A percentile compares a stretch with the other conserved stretches of the same genome.
phyloP scores from a whole-genome alignment of 768 basidiomycete species.

The Suillus clintonianus region DNA sequence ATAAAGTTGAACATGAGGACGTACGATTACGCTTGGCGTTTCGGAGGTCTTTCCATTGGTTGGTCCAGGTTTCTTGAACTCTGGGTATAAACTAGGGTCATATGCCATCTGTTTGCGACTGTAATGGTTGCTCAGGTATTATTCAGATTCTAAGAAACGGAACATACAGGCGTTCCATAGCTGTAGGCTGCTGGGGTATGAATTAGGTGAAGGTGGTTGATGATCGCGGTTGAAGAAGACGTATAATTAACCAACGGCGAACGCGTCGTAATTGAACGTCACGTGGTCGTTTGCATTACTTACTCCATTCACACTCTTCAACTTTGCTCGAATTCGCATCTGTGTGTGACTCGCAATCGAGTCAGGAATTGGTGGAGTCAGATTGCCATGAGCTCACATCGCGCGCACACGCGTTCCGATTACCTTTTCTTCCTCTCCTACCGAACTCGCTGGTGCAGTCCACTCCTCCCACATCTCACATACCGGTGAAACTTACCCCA shows the following conservation, averaged over 20 bases:
- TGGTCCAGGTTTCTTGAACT: slow-evolving; percentile 23
- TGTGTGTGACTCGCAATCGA: too few species aligned
- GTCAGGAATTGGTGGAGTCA: too few species aligned
- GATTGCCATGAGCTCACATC: not conserved
- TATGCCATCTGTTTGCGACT: slow-evolving; percentile 30
- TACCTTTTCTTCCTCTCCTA: slow-evolving; percentile 64
- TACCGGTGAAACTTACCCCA: not conserved
- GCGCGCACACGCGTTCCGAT: slow-evolving; percentile 38
- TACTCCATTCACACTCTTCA: not conserved
- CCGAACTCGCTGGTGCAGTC: slow-evolving; percentile 65
- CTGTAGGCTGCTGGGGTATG: slow-evolving; percentile 8
- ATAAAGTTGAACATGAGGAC: slow-evolving; percentile 1
- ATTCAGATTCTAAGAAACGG: too few species aligned
- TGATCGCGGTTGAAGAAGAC: slow-evolving; percentile 10
- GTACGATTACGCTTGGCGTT: slow-evolving; percentile 18
- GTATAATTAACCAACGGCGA: slow-evolving; percentile 13
- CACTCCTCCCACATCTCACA: slow-evolving; percentile 5
- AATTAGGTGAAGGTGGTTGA: not conserved
- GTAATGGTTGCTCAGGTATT: not conserved
- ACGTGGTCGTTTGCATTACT: slow-evolving; percentile 14
- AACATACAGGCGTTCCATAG: slow-evolving; percentile 30
- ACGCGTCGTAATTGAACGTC: slow-evolving; percentile 23
- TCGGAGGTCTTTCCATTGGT: slow-evolving; percentile 17
- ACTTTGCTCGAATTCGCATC: too few species aligned
- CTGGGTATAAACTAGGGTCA: slow-evolving; percentile 28